Base-by-base conservation (phyloP, 768 basidiomycete genomes). In the Suillus hirtellus region DNA sequence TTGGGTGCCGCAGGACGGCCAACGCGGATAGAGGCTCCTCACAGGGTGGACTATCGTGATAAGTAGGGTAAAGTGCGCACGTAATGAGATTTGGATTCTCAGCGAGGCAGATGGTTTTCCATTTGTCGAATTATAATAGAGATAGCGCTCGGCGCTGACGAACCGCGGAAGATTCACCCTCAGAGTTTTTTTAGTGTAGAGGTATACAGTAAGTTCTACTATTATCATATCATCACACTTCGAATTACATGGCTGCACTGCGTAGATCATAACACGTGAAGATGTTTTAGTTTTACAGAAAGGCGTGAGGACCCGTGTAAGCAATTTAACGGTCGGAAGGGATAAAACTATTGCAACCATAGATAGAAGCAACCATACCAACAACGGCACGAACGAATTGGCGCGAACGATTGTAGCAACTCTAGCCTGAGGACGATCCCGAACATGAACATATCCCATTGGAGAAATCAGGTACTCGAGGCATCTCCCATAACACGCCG, bases 1-100 rank as follows among this genome's bases (percentile, higher is more conserved):
- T 70, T 64, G 21, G 83, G 81, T 17, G 81, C 82, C 9, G 80
- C 81, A 14, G 82, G 79, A 2, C 79, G 75, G 11, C 81, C 35
- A 80, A 82, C 2, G 78, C 81, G 17, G 81, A 76, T 38, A 63
- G 44, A 24, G 56, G 67, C 19, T n/a, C 43, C 9, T 44, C 42
- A 43, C 17, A n/a, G 8, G 19, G 43, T 4, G 19, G 19, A 10
- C 9, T 19, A 8, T 44, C 43, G 2, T n/a, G 9, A n/a, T n/a
- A 10, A 44, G 27, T 27, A 27, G 27, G 27, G 27, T 1, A 27
- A 2, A 27, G 31, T 31, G 31, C 0, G 4, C 31, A 31, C 31
- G 31, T 31, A 31, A 31, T 31, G 31, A 31, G 31, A 31, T 31
- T 1, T 31, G 4, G 9, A n/a, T n/a, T 8, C 10, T n/a, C 4